These are phyloP conservation scores for Cytospora leucostoma DNA, from an alignment of 2,329 filamentous ascomycete genomes.

Conservation along the genomic window DNA sequence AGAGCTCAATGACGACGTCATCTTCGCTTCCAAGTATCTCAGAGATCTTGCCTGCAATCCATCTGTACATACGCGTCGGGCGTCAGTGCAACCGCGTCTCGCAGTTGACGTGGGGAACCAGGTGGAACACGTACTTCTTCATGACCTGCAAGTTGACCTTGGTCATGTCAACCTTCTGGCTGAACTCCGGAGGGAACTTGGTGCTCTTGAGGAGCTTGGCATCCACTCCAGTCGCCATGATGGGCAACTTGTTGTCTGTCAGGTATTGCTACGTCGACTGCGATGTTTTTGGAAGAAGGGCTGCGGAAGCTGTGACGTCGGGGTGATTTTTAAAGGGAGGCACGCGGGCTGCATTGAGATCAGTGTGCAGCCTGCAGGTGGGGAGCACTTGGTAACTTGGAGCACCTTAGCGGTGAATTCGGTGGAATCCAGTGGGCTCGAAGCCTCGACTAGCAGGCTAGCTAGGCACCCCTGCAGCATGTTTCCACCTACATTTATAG, in stretches of 20 bases:
- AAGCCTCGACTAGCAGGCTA: neutral
- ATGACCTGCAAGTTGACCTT: slow-evolving; percentile 98
- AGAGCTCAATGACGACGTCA: slow-evolving; percentile 90
- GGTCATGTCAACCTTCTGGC: slow-evolving; percentile 91
- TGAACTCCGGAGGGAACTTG: slow-evolving; percentile 93
- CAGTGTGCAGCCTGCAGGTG: neutral
- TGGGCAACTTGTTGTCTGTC: slow-evolving; percentile 31
- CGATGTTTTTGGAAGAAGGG: slow-evolving; percentile 6
- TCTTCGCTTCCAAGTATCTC: slow-evolving; percentile 91
- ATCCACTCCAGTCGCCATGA: slow-evolving; percentile 82
- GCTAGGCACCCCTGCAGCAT: slow-evolving; percentile 21
- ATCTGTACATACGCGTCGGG: slow-evolving; percentile 56
- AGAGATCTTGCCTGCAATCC: slow-evolving; percentile 87
- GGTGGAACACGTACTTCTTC: slow-evolving; percentile 72
- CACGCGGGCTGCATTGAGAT: slow-evolving; percentile 2
- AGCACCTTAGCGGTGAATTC: slow-evolving; percentile 7
- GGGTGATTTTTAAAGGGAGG: slow-evolving; percentile 20
- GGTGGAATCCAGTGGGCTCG: slow-evolving; percentile 1
- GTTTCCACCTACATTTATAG: neutral
- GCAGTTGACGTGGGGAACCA: neutral
- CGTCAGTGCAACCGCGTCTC: slow-evolving; percentile 18
- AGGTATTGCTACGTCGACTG: neutral
- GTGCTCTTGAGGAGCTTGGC: slow-evolving; percentile 87
- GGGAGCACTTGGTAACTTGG: neutral
- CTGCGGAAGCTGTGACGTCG: slow-evolving; percentile 27